phyloP scores from a whole-genome alignment of 495 filamentous ascomycete species.

The Tuber borchii region DNA sequence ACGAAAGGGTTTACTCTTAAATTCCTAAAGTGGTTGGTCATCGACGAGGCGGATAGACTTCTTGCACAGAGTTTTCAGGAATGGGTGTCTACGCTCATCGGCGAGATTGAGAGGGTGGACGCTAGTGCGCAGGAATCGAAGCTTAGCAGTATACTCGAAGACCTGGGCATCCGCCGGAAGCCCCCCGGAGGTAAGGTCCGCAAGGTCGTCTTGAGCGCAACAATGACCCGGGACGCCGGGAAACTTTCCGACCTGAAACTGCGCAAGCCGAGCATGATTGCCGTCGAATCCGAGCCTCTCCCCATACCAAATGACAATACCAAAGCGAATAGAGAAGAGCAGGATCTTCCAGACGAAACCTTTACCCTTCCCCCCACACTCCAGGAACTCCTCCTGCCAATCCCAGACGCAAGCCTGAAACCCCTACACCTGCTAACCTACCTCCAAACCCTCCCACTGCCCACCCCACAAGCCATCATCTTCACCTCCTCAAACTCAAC shows the following conservation, averaged over 20 bases:
- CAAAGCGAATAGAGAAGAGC: conserved; percentile 20
- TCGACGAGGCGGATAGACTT: conserved; percentile 90
- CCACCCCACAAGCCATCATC: conserved; percentile 55
- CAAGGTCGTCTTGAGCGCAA: conserved; percentile 62
- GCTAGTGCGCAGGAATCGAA: not conserved
- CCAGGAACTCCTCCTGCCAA: conserved; percentile 64
- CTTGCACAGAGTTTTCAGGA: conserved; percentile 89
- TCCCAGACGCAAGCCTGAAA: conserved; percentile 70
- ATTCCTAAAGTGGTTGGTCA: conserved; percentile 73
- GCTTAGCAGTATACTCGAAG: conserved; percentile 27
- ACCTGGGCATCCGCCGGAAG: conserved; percentile 35
- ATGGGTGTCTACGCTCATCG: conserved; percentile 72
- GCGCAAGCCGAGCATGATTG: conserved; percentile 64
- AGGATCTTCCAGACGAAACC: conserved; percentile 38
- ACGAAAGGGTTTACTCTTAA: conserved; percentile 73
- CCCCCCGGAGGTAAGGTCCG: conserved; percentile 27
- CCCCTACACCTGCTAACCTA: conserved; percentile 66
- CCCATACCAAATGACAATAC: conserved; percentile 23
- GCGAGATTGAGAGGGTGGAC: conserved; percentile 46
- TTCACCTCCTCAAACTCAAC: conserved; percentile 86
- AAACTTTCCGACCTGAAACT: conserved; percentile 70
- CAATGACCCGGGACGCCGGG: conserved; percentile 83
- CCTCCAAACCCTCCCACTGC: conserved; percentile 47
- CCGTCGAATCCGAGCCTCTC: conserved; percentile 54
- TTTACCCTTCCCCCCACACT: conserved; percentile 64